These are phyloP conservation scores for Podaxis pistillaris DNA, from an alignment of 768 basidiomycete genomes.

Conservation along the genomic window DNA sequence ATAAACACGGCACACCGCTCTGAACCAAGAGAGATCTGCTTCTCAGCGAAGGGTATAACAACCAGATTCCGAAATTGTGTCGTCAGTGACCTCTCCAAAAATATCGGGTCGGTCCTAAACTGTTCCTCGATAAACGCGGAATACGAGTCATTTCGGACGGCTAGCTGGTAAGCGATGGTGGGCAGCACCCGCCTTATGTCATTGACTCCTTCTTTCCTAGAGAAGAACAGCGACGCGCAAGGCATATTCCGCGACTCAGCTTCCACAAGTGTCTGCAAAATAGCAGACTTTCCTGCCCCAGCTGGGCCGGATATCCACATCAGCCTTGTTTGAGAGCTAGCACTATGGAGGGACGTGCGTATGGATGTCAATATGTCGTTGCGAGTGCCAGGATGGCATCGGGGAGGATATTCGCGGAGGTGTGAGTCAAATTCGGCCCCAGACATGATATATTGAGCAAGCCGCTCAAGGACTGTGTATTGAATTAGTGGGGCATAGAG, in stretches of 20 bases:
- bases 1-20: not conserved
- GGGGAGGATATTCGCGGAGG: constrained; percentile 3
- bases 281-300: constrained; percentile 6
- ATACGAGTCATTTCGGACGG: not conserved
- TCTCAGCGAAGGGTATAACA: not conserved
- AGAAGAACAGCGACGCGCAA: not conserved
- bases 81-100: not conserved
- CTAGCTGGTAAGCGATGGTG: constrained; percentile 1
- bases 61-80: not conserved
- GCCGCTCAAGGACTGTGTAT: not conserved
- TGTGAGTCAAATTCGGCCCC: not conserved
- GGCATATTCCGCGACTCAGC: not conserved
- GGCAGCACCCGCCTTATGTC: not conserved
- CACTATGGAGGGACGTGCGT: not conserved
- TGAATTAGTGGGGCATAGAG: no score
- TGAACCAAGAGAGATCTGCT: not conserved
- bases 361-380: not conserved
- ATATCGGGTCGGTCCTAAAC: not conserved
- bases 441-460: not conserved
- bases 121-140: not conserved
- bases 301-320: constrained; percentile 4
- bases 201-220: not conserved
- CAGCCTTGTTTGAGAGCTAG: not conserved
- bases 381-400: constrained; percentile 5
- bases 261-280: constrained; percentile 8